Base-by-base conservation (phyloP, 768 basidiomycete species). In the Mycena crocata region DNA sequence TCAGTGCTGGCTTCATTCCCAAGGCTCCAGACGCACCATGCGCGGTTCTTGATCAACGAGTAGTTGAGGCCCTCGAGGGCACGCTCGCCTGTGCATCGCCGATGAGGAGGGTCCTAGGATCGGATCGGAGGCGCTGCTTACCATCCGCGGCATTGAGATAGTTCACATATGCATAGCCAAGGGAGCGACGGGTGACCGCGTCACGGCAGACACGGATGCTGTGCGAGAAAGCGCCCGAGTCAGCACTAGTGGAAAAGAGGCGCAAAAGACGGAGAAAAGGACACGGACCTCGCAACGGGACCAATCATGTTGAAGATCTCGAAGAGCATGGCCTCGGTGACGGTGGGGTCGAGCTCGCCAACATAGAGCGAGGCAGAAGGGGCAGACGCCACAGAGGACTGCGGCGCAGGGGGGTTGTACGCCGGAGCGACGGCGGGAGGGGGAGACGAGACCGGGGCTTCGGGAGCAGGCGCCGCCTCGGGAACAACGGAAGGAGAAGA, bases 261-360 rank as follows among this genome's bases (percentile, higher is more conserved):
- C n/a, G n/a, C n/a, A n/a, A 54, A 19, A 37, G 24, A 10, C 30
- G 19, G 28, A 54, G 57, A 8, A 32, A 46, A 60, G 40, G 62
- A n/a, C 35, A 80, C 90, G 69, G 70, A 94, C 95, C 95, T 96
- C 48, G 96, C 96, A 71, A 99, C 98, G 52, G 97, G 98, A 57
- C 98, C 98, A 81, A 99, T 95, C 94, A 99, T 97, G 80, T 98
- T 98, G 87, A 99, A 99, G 80, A 99, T 99, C 86, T 99, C 98
- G 78, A 99, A 99, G 59, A 99, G 89, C 95, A 98, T 98, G 63
- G 98, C 97, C 86, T 99, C 98, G 39, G 96, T 94, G 82, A 99
- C 98, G 71, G 94, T 93, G 74, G 94, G 91, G 82, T 99, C 98
- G 72, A 99, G 92, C 84, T 99, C 98, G 65, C 98, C 98, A 69